Evolutionary conservation across 768 basidiomycete genomes (phyloP), one percentile per base, ranked within the genome.

Genomic region (Pleurotus citrinopileatus): DNA sequence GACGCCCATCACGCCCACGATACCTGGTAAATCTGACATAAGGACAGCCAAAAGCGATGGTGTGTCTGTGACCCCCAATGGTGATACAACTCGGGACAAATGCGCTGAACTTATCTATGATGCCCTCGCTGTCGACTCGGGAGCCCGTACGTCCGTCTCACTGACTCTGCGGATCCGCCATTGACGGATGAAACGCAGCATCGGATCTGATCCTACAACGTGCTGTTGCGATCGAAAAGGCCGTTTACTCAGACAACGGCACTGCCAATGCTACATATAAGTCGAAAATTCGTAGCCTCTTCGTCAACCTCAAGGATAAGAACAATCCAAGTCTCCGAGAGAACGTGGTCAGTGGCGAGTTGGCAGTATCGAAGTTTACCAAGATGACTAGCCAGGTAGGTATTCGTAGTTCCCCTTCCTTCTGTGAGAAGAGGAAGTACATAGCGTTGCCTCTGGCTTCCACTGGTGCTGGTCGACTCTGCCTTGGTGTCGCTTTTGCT

Each of bases 281-380:
- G 59, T 68, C 73, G 61, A 97, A 91, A 67, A 90, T 98, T 57
- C 86, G 97, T 25, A 86, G 87, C 23, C 69, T 98, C 42, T 95
- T 83, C 65, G 87, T 96, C 61, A 98, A 98, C 69, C 77, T 99
- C 61, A 98, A 97, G 69, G 95, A 96, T 70, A 94, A 93, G 72
- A 83, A 86, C 61, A 99, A 99, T 69, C 94, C 94, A 13, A 78
- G 79, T 25, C 67, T 99, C 53, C 79, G 95, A 40, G 90, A 89
- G 65, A 87, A 83, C 60, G 82, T 99, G 56, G 89, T 96, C 28
- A 82, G 86, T 36, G 96, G 96, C 1, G 86, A 89, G 17, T 70
- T 97, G 1, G 61, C 82, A 0, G 80, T 86, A 0, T 79, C 82
- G 46, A 83, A 76, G 58, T 84, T 98, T 42, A 82, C 82, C 57